Percentiles rank a stretch among this genome's conserved stretches.
Evolutionary conservation across 139 green algal species (phyloP).

Genomic region (Coccomyxa sp.): DNA sequence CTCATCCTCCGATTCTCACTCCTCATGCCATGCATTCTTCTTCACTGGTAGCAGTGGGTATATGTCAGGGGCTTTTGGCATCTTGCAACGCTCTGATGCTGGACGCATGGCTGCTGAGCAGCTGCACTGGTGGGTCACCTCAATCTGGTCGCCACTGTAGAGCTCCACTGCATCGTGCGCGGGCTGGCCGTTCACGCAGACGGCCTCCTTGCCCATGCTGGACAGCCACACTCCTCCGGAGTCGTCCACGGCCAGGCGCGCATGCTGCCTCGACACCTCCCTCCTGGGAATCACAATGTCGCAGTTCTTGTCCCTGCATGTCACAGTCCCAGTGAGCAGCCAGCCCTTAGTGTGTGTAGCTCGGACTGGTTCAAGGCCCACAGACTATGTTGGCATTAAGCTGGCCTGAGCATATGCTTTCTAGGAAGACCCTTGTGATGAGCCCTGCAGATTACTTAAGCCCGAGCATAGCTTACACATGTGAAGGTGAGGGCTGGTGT

Average conservation of each 20-base stretch:
- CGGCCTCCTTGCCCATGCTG: constrained; percentile 33
- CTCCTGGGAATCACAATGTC: constrained; percentile 42
- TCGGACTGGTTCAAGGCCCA: too few species aligned
- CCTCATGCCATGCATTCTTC: too few species aligned
- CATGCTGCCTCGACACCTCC: constrained; percentile 40
- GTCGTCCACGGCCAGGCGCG: constrained; percentile 33
- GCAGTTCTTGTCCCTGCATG: constrained; percentile 34
- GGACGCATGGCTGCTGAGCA: too few species aligned
- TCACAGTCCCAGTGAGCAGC: too few species aligned
- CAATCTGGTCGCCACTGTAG: constrained; percentile 36
- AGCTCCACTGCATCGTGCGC: constrained; percentile 28
- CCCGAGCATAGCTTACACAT: constrained; percentile 15
- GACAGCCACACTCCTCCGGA: constrained; percentile 28
- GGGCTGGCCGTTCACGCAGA: constrained; percentile 29
- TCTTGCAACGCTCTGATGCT: too few species aligned
- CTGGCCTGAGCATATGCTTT: too few species aligned
- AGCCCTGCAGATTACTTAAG: neutral
- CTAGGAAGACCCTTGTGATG: neutral
- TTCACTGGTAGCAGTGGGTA: too few species aligned
- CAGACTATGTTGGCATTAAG: too few species aligned
- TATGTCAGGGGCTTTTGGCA: too few species aligned
- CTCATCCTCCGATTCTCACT: too few species aligned
- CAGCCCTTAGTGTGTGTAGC: too few species aligned
- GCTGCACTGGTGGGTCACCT: constrained; percentile 22
- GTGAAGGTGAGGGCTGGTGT: too few species aligned